phyloP scores from a whole-genome alignment of 202 grass and related monocot species.

The Dendrocalamus latiflorus region DNA sequence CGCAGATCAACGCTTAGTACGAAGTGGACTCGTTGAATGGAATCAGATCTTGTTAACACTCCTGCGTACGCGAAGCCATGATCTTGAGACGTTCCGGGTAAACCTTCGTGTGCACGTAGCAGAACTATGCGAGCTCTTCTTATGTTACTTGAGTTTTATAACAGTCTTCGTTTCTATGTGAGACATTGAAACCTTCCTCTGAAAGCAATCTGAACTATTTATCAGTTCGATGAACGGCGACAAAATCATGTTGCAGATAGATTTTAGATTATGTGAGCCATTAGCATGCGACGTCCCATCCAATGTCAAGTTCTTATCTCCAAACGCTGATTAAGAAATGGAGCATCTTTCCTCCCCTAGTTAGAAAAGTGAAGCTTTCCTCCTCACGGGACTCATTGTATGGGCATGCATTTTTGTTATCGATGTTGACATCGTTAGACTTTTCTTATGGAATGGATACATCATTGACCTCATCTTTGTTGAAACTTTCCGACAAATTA shows the following conservation, averaged over 20 bases:
- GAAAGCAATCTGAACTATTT: constrained; percentile 38
- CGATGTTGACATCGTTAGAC: constrained; percentile 43
- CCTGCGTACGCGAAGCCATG: no score
- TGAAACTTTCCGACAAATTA: constrained; percentile 43
- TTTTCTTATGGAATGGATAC: constrained; percentile 29
- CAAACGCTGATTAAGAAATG: constrained; percentile 22
- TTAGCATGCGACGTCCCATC: constrained; percentile 15
- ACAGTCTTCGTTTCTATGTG: constrained; percentile 2
- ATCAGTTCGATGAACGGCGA: constrained; percentile 24
- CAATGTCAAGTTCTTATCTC: constrained; percentile 26
- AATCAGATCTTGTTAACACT: no score
- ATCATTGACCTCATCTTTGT: constrained; percentile 50
- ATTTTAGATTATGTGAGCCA: background rate
- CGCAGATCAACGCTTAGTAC: no score
- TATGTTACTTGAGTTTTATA: no score
- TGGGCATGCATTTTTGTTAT: constrained; percentile 25
- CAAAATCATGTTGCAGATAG: constrained; percentile 39
- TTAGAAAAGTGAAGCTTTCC: constrained; percentile 31
- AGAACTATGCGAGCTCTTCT: no score
- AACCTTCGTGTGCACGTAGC: no score
- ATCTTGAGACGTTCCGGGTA: no score
- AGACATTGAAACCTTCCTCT: constrained; percentile 41
- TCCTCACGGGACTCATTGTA: constrained; percentile 20
- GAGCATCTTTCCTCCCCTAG: constrained; percentile 1
- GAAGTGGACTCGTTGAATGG: no score